Base-by-base conservation (phyloP, 345 rosid species). In the Lagerstroemia speciosa region DNA sequence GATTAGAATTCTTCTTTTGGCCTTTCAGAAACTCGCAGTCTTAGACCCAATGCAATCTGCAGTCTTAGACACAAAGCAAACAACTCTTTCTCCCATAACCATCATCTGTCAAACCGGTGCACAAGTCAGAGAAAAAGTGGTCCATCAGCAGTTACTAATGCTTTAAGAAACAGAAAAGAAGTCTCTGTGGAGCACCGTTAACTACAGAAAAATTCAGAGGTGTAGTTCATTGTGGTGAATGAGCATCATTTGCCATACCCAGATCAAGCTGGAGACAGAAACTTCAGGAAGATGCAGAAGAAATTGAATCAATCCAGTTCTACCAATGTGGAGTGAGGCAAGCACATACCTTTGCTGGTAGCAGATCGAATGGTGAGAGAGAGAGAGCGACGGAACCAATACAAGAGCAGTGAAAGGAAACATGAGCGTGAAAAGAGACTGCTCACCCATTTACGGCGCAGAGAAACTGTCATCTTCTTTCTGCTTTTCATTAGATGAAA, bases 271-370 rank as follows among this genome's bases (percentile, higher is more conserved):
- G 6, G 22, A 8, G 37, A 29, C n/a, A 37, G 63, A 68, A 5
- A 24, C 34, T 46, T 29, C 69, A 46, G 53, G 53, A 66, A 55
- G 63, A 40, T 11, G 63, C 68, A 74, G 43, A 67, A 72, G 66
- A 68, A 72, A 71, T 50, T 67, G 63, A 79, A 36, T 36, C 72
- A 79, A 36, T 36, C 72, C 70, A 80, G 69, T 70, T 38, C 53
- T 67, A 76, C 75, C 67, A 73, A 48, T 26, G 78, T 67, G 86
- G 72, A 78, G 82, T 83, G 92, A 74, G 88, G 77, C 84, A 73
- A 77, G 72, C 80, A 73, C 83, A 69, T 52, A 79, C 88, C 87
- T 78, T 73, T 64, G 72, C 81, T 77, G 62, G 72, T 77, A 72
- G 78, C 75, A 66, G 86, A 80, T 75, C 82, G 72, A 74, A 81